A percentile compares a stretch with the other conserved stretches of the same genome.
These are phyloP conservation scores for Globisporangium perplexum DNA, from an alignment of 352 stramenopile species.

Conservation along the genomic window DNA sequence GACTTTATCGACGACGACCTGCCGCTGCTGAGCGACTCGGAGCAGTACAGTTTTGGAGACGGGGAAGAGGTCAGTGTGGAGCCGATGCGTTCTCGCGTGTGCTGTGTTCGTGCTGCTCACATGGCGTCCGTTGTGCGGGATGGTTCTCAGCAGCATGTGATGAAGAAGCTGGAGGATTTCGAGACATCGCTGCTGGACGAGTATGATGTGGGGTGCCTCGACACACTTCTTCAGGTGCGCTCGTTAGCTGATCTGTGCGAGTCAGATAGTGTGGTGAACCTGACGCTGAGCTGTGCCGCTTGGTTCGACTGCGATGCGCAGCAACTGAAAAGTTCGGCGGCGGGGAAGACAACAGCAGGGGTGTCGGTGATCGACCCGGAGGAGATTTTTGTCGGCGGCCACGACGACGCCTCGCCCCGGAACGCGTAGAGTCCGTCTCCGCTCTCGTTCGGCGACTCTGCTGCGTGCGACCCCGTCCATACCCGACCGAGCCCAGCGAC, in stretches of 20 bases:
- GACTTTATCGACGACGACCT: slow-evolving; percentile 77
- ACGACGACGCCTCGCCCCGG: slow-evolving; percentile 27
- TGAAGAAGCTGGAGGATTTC: slow-evolving; percentile 87
- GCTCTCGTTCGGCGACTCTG: not conserved
- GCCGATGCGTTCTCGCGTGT: not conserved
- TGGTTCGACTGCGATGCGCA: slow-evolving; percentile 3
- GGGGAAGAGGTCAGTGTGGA: slow-evolving; percentile 61
- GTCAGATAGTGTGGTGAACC: no score
- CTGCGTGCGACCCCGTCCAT: not conserved
- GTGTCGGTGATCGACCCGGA: slow-evolving; percentile 49
- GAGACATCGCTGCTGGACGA: slow-evolving; percentile 83
- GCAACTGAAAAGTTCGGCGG: slow-evolving; percentile 57
- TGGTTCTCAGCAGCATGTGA: slow-evolving; percentile 63
- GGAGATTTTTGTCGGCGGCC: slow-evolving; percentile 44
- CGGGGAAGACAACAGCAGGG: slow-evolving; percentile 28
- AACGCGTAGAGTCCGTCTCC: slow-evolving; percentile 20
- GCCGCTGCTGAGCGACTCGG: slow-evolving; percentile 56
- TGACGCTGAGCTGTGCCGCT: no score
- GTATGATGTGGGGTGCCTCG: slow-evolving; percentile 80
- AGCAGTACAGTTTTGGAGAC: slow-evolving; percentile 68
- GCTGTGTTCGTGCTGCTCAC: slow-evolving; percentile 12
- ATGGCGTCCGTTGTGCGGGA: slow-evolving; percentile 8
- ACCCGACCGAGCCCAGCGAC: no score
- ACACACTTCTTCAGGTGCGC: slow-evolving; percentile 69
- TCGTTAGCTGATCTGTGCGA: not conserved